phyloP scores from a whole-genome alignment of 331 rosid genomes.

The Cydonia oblonga region DNA sequence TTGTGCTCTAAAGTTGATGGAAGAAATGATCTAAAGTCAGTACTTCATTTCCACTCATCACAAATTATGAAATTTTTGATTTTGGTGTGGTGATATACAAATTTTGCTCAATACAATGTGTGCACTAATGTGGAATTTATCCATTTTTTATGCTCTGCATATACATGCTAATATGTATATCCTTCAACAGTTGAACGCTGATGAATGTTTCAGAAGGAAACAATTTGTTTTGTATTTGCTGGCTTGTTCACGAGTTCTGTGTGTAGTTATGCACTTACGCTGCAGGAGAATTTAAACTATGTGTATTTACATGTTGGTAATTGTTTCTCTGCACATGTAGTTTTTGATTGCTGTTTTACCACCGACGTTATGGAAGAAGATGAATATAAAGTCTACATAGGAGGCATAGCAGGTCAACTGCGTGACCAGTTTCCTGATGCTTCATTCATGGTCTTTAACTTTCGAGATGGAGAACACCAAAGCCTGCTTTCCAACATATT shows the following conservation, averaged over 20 bases:
- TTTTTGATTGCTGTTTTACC: conserved; percentile 90
- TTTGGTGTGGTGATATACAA: background rate
- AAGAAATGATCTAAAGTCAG: background rate
- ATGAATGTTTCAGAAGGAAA: background rate
- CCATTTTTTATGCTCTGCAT: background rate
- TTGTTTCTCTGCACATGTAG: conserved; percentile 34
- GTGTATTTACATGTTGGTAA: conserved; percentile 6
- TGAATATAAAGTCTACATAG: conserved; percentile 57
- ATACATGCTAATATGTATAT: background rate
- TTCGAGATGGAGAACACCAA: conserved; percentile 78
- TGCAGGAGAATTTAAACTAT: background rate
- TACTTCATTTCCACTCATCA: background rate
- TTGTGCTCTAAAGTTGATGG: background rate
- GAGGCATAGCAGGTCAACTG: conserved; percentile 62
- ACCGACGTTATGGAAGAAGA: conserved; percentile 72
- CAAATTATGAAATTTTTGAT: background rate
- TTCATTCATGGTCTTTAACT: conserved; percentile 90
- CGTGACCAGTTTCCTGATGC: conserved; percentile 69
- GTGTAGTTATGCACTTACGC: background rate
- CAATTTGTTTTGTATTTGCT: background rate
- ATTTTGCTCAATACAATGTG: background rate
- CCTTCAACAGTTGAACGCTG: background rate
- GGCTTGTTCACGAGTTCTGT: background rate
- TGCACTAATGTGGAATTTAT: background rate
- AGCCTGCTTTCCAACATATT: conserved; percentile 56